Base-by-base conservation (phyloP, 2,329 filamentous ascomycete genomes). In the Hypoxylon sp. region DNA sequence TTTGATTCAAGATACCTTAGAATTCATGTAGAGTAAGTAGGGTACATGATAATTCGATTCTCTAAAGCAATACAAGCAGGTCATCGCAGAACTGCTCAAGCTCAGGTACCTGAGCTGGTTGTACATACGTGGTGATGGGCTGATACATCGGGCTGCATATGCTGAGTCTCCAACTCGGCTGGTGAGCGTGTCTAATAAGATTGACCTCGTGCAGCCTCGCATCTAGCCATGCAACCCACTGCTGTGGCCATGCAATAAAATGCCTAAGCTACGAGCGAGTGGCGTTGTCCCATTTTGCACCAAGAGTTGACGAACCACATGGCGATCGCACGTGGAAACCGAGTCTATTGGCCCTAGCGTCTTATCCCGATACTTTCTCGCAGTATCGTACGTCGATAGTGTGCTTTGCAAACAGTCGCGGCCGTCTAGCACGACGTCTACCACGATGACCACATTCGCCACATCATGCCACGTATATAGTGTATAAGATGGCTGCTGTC, bases 231-330 rank as follows among this genome's bases (percentile, higher is more conserved):
- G 56, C 60, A 49, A 54, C 51, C 42, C 37, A 52, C 53, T 63
- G 60, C 57, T 49, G 60, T 42, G 47, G 60, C 57, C 60, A 57
- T 60, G 50, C 47, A 57, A 49, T 53, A 51, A 48, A 48, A 52
- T 43, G n/a, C n/a, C n/a, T n/a, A 45, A 43, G 35, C 53, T 48
- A 56, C 46, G 42, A 33, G 52, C 49, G 13, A 45, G 53, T 60
- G 57, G 57, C 50, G 51, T 37, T 35, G 41, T 60, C 58, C 57
- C 57, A 38, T 55, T 63, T 46, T 55, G 53, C 60, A 58, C 47
- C 50, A 60, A 35, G 46, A 27, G 35, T 55, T 31, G 46, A 60
- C 55, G 60, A 63, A 63, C 60, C 60, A 63, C 60, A 63, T 63
- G 60, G 60, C 60, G 49, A 23, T 50, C 51, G 50, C 60, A 63